A percentile compares a stretch with the other conserved stretches of the same genome.
Evolutionary conservation across 805 yeast genomes (phyloP).

Genomic region (Monosporozyma yasuniensis): DNA sequence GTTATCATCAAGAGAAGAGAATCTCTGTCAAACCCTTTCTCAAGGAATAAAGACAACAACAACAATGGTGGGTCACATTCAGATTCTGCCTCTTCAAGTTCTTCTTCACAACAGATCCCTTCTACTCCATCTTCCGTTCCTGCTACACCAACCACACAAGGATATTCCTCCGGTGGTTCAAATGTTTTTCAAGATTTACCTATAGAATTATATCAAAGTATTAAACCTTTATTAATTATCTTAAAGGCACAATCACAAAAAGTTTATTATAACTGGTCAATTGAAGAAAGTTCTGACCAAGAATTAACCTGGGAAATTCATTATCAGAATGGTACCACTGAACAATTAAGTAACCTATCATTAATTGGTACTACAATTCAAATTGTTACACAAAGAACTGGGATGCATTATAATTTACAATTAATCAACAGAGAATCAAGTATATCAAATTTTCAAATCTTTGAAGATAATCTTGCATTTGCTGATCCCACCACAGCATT

Average conservation of each 20-base stretch:
- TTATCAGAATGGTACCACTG: neutral
- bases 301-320: neutral
- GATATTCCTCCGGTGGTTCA: neutral
- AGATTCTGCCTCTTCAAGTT: neutral
- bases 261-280: constrained; percentile 9
- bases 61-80: constrained; percentile 1
- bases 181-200: constrained; percentile 11
- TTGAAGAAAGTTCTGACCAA: neutral
- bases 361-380: constrained; percentile 4
- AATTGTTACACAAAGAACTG: neutral
- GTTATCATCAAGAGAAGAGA: neutral
- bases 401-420: neutral
- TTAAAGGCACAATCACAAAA: constrained; percentile 12
- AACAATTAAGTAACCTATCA: neutral
- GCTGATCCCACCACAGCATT: constrained; percentile 5
- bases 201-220: constrained; percentile 5
- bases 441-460: neutral
- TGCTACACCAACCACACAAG: neutral
- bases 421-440: neutral
- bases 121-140: constrained; percentile 2
- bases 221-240: constrained; percentile 12
- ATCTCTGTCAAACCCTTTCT: neutral
- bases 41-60: neutral
- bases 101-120: neutral
- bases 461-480: constrained; percentile 3